Evolutionary conservation across 495 filamentous ascomycete genomes (phyloP).

Genomic region (Xylaria venustula): DNA sequence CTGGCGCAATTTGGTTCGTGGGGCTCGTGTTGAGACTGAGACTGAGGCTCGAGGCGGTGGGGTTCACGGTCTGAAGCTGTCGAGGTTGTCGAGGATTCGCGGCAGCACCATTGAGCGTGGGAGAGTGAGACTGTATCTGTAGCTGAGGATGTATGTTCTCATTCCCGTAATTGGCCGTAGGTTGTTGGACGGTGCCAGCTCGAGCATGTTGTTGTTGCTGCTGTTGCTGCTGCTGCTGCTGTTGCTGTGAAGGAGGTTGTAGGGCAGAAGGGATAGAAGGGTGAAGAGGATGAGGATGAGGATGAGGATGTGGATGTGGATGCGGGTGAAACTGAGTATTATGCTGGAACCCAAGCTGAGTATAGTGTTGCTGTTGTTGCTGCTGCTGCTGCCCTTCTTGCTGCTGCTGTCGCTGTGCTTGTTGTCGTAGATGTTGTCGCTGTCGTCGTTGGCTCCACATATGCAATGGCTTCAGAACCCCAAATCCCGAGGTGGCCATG

Average conservation of each 20-base stretch:
- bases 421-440: not conserved
- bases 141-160: constrained; percentile 15
- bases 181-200: not conserved
- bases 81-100: not conserved
- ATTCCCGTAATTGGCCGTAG: not conserved
- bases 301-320: not conserved
- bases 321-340: no score
- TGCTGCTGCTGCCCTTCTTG: not conserved
- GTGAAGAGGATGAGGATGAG: not conserved
- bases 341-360: constrained; percentile 13
- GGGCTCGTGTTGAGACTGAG: constrained; percentile 5
- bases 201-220: constrained; percentile 7
- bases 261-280: no score
- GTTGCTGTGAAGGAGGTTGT: not conserved
- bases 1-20: not conserved
- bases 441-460: constrained; percentile 1
- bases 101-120: not conserved
- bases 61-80: constrained; percentile 2
- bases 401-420: constrained; percentile 10
- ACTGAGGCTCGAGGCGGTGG: not conserved
- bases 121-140: constrained; percentile 13
- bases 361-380: not conserved
- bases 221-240: constrained; percentile 10
- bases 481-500: constrained; percentile 25
- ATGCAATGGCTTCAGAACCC: constrained; percentile 18